Evolutionary conservation across 345 rosid genomes (phyloP).

Genomic region (Eucalyptus polybractea): DNA sequence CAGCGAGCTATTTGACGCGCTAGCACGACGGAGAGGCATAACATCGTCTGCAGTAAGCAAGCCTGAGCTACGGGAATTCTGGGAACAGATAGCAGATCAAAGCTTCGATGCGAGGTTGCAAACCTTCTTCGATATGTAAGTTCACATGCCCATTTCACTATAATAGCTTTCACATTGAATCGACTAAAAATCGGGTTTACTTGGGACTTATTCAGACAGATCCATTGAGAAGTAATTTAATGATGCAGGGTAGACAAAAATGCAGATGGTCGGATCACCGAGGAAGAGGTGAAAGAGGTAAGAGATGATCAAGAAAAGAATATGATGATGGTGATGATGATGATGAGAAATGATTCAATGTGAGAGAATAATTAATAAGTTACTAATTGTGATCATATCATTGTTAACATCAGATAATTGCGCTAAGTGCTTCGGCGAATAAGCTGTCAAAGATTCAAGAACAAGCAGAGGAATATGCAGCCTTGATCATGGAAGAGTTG

Average conservation of each 20-base stretch:
- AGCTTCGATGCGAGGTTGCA: slow-evolving; percentile 69
- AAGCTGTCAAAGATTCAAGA: slow-evolving; percentile 66
- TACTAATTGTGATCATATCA: background rate
- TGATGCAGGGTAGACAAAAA: slow-evolving; percentile 68
- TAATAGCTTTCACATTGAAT: background rate
- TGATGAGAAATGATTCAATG: background rate
- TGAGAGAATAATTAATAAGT: background rate
- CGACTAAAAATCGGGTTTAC: background rate
- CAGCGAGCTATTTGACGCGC: slow-evolving; percentile 41
- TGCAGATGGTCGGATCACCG: slow-evolving; percentile 62
- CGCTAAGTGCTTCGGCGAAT: slow-evolving; percentile 68
- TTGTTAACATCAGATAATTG: slow-evolving; percentile 43
- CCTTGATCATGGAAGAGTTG: slow-evolving; percentile 81
- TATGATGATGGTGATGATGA: background rate
- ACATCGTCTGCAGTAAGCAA: slow-evolving; percentile 34
- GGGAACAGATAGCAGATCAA: slow-evolving; percentile 63
- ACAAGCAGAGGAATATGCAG: slow-evolving; percentile 63
- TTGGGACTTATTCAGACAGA: background rate
- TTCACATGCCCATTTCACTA: no score
- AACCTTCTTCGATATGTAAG: slow-evolving; percentile 78
- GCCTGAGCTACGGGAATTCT: slow-evolving; percentile 40
- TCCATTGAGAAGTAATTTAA: background rate
- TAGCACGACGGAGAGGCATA: slow-evolving; percentile 54
- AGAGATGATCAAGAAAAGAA: background rate
- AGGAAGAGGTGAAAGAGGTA: slow-evolving; percentile 77